Evolutionary conservation across 371 early-diverging fungal species (phyloP).

Genomic region (Actinomortierella wolfii): DNA sequence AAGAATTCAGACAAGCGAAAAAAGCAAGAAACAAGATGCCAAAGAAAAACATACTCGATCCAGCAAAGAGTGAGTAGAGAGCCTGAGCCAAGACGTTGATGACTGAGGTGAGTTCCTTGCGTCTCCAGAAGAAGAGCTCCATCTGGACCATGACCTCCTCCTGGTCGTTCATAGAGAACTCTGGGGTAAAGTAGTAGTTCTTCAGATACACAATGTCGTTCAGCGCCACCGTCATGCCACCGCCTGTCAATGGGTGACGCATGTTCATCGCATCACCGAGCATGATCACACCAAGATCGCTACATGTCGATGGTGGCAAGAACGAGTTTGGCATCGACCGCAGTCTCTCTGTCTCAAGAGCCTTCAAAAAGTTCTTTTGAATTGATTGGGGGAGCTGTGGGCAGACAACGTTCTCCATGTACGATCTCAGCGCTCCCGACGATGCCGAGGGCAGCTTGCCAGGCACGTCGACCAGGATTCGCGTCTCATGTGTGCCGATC

Average conservation of each 20-base stretch:
- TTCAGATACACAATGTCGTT: slow-evolving; percentile 82
- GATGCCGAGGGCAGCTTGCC: slow-evolving; percentile 74
- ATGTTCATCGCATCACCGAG: slow-evolving; percentile 96
- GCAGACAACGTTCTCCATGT: slow-evolving; percentile 63
- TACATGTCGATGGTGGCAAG: slow-evolving; percentile 71
- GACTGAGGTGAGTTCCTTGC: slow-evolving; percentile 77
- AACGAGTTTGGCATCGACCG: slow-evolving; percentile 91
- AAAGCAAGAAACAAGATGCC: slow-evolving; percentile 1
- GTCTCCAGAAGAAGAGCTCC: slow-evolving; percentile 73
- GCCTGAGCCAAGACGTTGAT: slow-evolving; percentile 93
- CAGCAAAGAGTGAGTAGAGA: slow-evolving; percentile 87
- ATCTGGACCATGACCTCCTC: slow-evolving; percentile 62
- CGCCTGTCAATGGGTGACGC: slow-evolving; percentile 94
- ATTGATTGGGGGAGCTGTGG: slow-evolving; percentile 75
- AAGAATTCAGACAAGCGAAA: background rate
- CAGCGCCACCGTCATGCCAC: slow-evolving; percentile 95
- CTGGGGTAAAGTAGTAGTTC: slow-evolving; percentile 22
- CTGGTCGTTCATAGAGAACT: slow-evolving; percentile 55
- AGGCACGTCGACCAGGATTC: slow-evolving; percentile 92
- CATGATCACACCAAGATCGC: slow-evolving; percentile 72
- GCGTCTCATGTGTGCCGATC: slow-evolving; percentile 85
- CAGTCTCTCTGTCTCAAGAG: slow-evolving; percentile 75
- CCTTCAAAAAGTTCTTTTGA: slow-evolving; percentile 65
- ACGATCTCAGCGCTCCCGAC: slow-evolving; percentile 45
- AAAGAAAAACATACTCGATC: slow-evolving; percentile 51